phyloP scores from a whole-genome alignment of 768 basidiomycete species.

The Kwoniella newhampshirensis region DNA sequence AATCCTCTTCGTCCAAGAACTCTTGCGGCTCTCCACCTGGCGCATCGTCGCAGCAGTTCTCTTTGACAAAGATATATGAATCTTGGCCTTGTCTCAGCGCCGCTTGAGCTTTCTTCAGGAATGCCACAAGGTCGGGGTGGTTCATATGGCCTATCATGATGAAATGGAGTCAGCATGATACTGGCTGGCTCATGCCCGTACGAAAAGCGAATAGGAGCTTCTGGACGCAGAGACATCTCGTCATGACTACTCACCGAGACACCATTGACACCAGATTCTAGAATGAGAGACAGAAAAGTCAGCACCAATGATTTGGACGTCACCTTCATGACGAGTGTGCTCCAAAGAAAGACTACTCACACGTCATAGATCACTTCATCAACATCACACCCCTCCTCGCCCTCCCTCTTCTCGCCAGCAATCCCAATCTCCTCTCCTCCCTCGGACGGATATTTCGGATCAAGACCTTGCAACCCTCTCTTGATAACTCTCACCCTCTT shows the following conservation, averaged over 20 bases:
- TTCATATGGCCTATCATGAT: conserved; percentile 61
- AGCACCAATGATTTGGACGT: too few species aligned
- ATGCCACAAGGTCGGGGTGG: conserved; percentile 71
- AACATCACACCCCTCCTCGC: conserved; percentile 37
- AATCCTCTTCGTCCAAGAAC: conserved; percentile 81
- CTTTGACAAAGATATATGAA: conserved; percentile 76
- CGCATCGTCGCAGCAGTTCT: conserved; percentile 74
- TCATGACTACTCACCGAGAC: conserved; percentile 61
- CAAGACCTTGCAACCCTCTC: conserved; percentile 75
- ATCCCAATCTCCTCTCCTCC: conserved; percentile 61
- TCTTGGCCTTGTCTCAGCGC: conserved; percentile 59
- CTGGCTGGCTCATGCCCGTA: not conserved
- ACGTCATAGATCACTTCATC: conserved; percentile 73
- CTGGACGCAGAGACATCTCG: not conserved
- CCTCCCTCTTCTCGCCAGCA: conserved; percentile 63
- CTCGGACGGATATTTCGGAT: conserved; percentile 61
- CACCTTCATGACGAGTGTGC: too few species aligned
- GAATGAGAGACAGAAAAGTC: conserved; percentile 3
- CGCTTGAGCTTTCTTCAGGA: conserved; percentile 65
- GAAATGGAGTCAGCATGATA: not conserved
- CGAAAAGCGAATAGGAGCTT: not conserved
- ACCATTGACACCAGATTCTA: conserved; percentile 93
- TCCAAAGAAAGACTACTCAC: conserved; percentile 34
- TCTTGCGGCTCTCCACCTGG: conserved; percentile 59
- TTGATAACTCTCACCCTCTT: conserved; percentile 62